Evolutionary conservation across 495 filamentous ascomycete genomes (phyloP), one percentile per base, ranked within the genome.

Genomic region (Tetracladium marchalianum): DNA sequence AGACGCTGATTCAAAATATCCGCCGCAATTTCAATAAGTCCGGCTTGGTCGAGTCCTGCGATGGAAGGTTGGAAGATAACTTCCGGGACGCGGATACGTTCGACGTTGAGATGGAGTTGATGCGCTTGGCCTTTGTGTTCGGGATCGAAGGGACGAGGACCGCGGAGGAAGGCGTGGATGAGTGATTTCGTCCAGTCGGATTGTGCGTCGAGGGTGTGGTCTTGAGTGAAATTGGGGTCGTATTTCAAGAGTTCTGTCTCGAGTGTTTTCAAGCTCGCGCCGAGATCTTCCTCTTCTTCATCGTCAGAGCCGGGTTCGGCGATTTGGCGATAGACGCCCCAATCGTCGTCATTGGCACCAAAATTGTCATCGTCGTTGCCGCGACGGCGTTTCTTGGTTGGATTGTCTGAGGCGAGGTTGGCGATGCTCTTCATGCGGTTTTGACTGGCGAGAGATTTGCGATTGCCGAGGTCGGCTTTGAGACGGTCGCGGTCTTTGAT

Each of bases 381-480:
- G 10, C 85, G 75, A 18, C 92, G 76, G 33, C 90, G 77, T 58
- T 90, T 90, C 62, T 87, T 87, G 6, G 70, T 64, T 0, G 90
- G 90, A 15, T 80, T 80, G 63, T 98, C 92, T 0, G 90, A 88
- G 12, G 92, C 92, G 1, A 98, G 81, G 54, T 94, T 95, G 35
- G 92, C 93, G n/a, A 98, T 82, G 12, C 78, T 87, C 66, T 97
- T 96, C 92, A 98, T 98, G 24, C 92, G 85, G 69, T 92, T 88
- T 56, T 96, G 92, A 44, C 80, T 87, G 10, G 93, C 93, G 10
- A 96, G 76, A 0, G 89, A 95, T 61, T 98, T 98, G 50, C 92
- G 84, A 61, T 97, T 95, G 19, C 89, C 87, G 0, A 96, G 73
- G 55, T 98, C 92, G 1, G 84, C 83, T 62, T 92, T 95, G 43